Evolutionary conservation across 768 basidiomycete genomes (phyloP).

Genomic region (Termitomyces sp.): DNA sequence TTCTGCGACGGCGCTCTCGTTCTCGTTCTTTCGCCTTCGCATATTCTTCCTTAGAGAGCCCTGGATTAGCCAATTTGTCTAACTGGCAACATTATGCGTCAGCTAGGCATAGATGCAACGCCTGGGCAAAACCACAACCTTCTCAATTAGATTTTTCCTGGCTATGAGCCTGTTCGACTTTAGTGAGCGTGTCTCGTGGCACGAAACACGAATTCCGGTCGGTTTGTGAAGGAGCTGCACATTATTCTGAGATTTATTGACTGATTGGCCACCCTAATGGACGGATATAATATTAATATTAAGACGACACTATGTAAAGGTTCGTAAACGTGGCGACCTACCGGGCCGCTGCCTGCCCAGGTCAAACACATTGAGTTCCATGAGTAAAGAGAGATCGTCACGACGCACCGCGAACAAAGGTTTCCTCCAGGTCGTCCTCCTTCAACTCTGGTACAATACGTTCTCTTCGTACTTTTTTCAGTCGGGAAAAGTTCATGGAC

Average conservation of each 20-base stretch:
- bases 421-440: constrained; percentile 83
- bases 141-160: constrained; percentile 66
- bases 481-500: constrained; percentile 54
- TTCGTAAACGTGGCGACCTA: constrained; percentile 25
- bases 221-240: constrained; percentile 89
- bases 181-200: constrained; percentile 86
- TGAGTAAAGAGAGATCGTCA: background rate
- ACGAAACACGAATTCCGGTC: constrained; percentile 79
- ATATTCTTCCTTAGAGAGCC: constrained; percentile 67
- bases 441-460: constrained; percentile 62
- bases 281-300: constrained; percentile 22
- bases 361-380: constrained; percentile 1
- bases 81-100: constrained; percentile 40
- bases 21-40: constrained; percentile 69
- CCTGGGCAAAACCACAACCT: constrained; percentile 37
- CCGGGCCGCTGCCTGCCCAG: constrained; percentile 72
- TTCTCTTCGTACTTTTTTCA: constrained; percentile 63
- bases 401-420: constrained; percentile 74
- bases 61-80: constrained; percentile 69
- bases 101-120: constrained; percentile 11
- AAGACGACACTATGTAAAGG: constrained; percentile 15
- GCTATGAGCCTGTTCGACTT: constrained; percentile 76
- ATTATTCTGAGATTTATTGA: constrained; percentile 92
- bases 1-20: constrained; percentile 66
- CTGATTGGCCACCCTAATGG: constrained; percentile 82